Percentiles rank a stretch among this genome's conserved stretches.
These are phyloP conservation scores for Boletales sp. DNA, from an alignment of 768 basidiomycete genomes.

Conservation along the genomic window DNA sequence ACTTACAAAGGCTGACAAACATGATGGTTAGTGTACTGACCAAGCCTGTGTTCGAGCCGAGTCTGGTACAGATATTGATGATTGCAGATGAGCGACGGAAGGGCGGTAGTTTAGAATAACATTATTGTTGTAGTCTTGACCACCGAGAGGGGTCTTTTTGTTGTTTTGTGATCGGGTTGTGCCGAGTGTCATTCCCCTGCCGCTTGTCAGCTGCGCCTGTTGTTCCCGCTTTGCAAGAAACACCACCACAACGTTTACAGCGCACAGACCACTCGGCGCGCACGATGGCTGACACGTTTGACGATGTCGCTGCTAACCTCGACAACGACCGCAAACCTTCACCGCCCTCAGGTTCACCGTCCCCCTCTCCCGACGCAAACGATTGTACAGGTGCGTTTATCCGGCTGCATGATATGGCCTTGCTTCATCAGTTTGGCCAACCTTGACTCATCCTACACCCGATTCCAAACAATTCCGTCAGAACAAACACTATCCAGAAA, in stretches of 20 bases:
- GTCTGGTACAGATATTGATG: conserved; percentile 38
- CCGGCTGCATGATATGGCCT: conserved; percentile 17
- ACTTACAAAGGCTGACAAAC: no score
- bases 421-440: conserved; percentile 24
- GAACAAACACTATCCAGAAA: conserved; percentile 58
- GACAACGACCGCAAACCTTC: conserved; percentile 19
- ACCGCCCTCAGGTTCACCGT: conserved; percentile 21
- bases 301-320: conserved; percentile 10
- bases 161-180: conserved; percentile 29
- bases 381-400: conserved; percentile 41
- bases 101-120: neutral
- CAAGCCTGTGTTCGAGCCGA: conserved; percentile 71
- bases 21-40: conserved; percentile 58
- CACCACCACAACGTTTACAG: conserved; percentile 20
- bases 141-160: conserved; percentile 13
- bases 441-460: conserved; percentile 21
- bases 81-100: conserved; percentile 38
- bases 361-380: conserved; percentile 45
- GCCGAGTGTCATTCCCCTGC: conserved; percentile 29
- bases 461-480: conserved; percentile 23
- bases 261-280: conserved; percentile 29
- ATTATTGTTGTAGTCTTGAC: neutral
- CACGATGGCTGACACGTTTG: conserved; percentile 26
- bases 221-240: conserved; percentile 24
- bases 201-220: conserved; percentile 31